phyloP scores from a whole-genome alignment of 176 grass and related monocot species.

The Bothriochloa decipiens region DNA sequence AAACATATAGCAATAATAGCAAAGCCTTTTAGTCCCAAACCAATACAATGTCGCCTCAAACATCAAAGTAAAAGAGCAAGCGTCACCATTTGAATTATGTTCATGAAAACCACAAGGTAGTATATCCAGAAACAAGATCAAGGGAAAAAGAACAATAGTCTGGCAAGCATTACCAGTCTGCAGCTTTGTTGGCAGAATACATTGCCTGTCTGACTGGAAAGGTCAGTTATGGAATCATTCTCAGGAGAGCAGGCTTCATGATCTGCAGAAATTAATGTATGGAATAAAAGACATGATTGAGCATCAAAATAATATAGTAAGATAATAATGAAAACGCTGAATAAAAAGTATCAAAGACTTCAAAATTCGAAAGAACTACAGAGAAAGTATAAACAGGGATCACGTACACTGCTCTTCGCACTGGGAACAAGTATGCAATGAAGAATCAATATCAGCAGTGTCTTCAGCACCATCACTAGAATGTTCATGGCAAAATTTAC shows the following conservation, averaged over 20 bases:
- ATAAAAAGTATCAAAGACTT: slow-evolving; percentile 28
- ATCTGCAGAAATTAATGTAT: slow-evolving; percentile 57
- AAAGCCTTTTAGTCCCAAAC: not conserved
- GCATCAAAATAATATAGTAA: slow-evolving; percentile 25
- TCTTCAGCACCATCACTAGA: slow-evolving; percentile 47
- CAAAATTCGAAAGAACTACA: slow-evolving; percentile 19
- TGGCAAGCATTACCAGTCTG: slow-evolving; percentile 62
- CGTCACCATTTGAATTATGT: slow-evolving; percentile 14
- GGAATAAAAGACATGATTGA: slow-evolving; percentile 36
- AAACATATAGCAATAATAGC: not conserved
- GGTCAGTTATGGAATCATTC: slow-evolving; percentile 30
- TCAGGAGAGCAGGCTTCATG: slow-evolving; percentile 70
- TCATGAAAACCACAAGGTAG: slow-evolving; percentile 31
- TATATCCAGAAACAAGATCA: slow-evolving; percentile 20
- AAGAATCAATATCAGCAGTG: slow-evolving; percentile 48
- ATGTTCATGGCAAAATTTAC: slow-evolving; percentile 84
- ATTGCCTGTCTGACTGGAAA: slow-evolving; percentile 43
- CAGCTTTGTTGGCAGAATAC: slow-evolving; percentile 85
- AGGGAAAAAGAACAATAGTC: slow-evolving; percentile 20
- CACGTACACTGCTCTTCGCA: slow-evolving; percentile 78
- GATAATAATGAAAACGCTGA: slow-evolving; percentile 14
- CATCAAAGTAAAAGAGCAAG: not conserved
- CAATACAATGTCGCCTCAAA: not conserved
- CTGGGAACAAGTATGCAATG: slow-evolving; percentile 66
- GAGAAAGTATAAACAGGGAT: slow-evolving; percentile 46